These are phyloP conservation scores for Saturnispora silvae DNA, from an alignment of 805 yeast species.

Conservation along the genomic window DNA sequence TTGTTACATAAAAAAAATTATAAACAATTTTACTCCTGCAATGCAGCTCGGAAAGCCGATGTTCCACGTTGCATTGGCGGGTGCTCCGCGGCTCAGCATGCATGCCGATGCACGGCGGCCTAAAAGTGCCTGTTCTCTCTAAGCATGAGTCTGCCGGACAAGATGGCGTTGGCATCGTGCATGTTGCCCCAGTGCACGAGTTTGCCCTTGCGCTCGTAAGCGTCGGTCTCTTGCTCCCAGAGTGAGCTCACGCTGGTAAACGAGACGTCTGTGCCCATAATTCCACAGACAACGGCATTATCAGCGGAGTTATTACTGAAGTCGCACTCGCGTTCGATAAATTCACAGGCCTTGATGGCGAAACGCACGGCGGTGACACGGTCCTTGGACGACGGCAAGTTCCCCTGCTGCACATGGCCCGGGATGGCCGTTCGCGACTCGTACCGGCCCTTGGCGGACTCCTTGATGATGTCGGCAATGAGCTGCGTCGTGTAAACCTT, in stretches of 20 bases:
- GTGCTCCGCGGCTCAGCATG: too few species aligned
- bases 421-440: constrained; percentile 94
- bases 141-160: constrained; percentile 58
- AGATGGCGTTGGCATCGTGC: constrained; percentile 50
- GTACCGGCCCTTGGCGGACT: constrained; percentile 55
- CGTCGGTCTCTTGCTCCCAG: constrained; percentile 52
- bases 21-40: too few species aligned
- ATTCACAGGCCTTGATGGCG: constrained; percentile 83
- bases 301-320: constrained; percentile 34
- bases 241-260: constrained; percentile 48
- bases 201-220: constrained; percentile 52
- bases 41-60: too few species aligned
- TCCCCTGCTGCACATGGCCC: constrained; percentile 98
- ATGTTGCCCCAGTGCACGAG: constrained; percentile 60
- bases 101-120: too few species aligned
- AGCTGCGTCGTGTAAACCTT: constrained; percentile 71
- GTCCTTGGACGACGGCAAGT: constrained; percentile 88
- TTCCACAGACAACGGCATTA: constrained; percentile 56
- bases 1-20: too few species aligned
- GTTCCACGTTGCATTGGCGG: too few species aligned
- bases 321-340: constrained; percentile 50
- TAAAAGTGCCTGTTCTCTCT: constrained; percentile 23
- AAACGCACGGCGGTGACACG: constrained; percentile 82
- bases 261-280: constrained; percentile 53
- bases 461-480: constrained; percentile 74